A percentile compares a stretch with the other conserved stretches of the same genome.
These are phyloP conservation scores for Apiospora phragmitis DNA, from an alignment of 2,329 filamentous ascomycete genomes.

Conservation along the genomic window DNA sequence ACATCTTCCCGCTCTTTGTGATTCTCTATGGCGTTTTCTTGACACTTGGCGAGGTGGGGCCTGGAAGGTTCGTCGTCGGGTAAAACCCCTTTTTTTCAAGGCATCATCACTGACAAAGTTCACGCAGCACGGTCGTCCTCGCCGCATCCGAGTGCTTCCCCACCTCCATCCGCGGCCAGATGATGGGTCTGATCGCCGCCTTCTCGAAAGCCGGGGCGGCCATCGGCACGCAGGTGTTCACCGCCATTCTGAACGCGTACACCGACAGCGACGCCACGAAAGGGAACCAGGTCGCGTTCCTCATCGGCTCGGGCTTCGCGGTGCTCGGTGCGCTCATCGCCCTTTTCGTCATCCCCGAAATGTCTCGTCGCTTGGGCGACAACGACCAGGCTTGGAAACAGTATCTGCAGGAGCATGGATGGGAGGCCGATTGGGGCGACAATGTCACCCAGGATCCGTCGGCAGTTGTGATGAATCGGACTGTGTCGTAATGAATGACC, in stretches of 20 bases:
- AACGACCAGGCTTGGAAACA: slow-evolving; percentile 45
- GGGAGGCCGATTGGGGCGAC: slow-evolving; percentile 37
- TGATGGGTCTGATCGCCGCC: slow-evolving; percentile 47
- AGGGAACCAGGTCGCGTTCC: slow-evolving; percentile 49
- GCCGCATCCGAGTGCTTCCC: slow-evolving; percentile 49
- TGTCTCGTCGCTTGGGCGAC: slow-evolving; percentile 40
- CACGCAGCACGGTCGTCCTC: slow-evolving; percentile 36
- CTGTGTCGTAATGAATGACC: not conserved
- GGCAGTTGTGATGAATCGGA: slow-evolving; percentile 21
- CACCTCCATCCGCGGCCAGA: slow-evolving; percentile 49
- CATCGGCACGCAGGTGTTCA: slow-evolving; percentile 52
- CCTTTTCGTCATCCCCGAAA: slow-evolving; percentile 47
- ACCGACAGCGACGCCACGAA: slow-evolving; percentile 38
- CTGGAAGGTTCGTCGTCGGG: slow-evolving; percentile 42
- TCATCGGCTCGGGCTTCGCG: slow-evolving; percentile 52
- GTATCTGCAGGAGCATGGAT: slow-evolving; percentile 45
- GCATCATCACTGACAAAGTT: not conserved
- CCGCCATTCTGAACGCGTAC: slow-evolving; percentile 47
- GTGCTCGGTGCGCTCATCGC: slow-evolving; percentile 44
- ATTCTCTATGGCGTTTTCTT: slow-evolving; percentile 53
- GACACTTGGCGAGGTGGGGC: slow-evolving; percentile 50
- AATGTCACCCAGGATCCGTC: slow-evolving; percentile 28
- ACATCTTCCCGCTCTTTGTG: slow-evolving; percentile 49
- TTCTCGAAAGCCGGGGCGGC: slow-evolving; percentile 51
- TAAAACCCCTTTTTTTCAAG: not conserved